phyloP scores from a whole-genome alignment of 352 stramenopile species.

The Phytophthora foliorum region DNA sequence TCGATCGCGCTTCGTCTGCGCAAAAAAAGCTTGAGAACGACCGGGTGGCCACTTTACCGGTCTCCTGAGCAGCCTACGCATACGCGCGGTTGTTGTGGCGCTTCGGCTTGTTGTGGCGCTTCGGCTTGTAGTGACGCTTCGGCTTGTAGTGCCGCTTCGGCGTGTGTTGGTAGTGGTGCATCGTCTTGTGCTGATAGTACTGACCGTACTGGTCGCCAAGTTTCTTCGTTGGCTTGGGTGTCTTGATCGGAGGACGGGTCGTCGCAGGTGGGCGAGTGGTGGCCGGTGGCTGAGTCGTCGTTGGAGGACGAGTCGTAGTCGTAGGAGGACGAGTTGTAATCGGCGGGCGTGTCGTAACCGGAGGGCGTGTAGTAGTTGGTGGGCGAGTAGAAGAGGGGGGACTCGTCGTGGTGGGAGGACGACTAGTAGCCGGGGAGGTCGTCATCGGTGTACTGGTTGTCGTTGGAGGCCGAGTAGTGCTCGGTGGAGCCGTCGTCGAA shows the following conservation, averaged over 20 bases:
- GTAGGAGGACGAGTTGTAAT: neutral
- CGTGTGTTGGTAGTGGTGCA: constrained; percentile 1
- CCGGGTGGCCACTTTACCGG: no score
- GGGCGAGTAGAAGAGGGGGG: neutral
- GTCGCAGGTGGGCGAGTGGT: neutral
- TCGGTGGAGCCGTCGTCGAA: neutral
- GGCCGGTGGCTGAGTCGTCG: neutral
- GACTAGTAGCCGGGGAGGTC: neutral
- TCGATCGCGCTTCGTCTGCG: neutral
- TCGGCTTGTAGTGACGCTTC: no score
- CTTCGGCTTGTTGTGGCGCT: no score
- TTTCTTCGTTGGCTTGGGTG: neutral
- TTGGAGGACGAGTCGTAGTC: neutral
- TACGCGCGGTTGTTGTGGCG: neutral
- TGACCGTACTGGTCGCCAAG: neutral
- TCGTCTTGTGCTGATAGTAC: constrained; percentile 9
- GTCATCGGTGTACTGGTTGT: neutral
- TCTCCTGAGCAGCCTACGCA: neutral
- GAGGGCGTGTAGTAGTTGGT: neutral
- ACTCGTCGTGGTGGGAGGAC: neutral
- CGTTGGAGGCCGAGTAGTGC: neutral
- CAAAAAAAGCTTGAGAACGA: neutral
- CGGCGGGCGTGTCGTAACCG: neutral
- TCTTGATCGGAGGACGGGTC: neutral
- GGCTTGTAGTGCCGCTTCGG: constrained; percentile 9